Conservation (phyloP, 345 rosid species). For the Pistacia vera region DNA sequence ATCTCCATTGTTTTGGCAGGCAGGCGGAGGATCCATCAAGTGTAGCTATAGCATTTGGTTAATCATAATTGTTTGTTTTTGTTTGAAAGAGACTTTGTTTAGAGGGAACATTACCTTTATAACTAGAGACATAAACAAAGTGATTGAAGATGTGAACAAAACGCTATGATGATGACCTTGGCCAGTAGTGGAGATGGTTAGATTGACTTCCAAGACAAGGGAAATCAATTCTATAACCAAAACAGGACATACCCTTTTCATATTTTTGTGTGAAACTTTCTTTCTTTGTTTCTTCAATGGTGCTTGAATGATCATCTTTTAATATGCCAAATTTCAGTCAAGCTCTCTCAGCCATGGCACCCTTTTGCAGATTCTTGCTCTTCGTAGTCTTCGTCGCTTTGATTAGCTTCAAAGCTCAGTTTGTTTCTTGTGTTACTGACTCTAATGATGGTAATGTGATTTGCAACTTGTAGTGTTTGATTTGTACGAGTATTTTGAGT, state of each 20-base stretch:
- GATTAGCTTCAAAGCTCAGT: not conserved
- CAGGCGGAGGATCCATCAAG: no score
- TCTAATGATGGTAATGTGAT: constrained; percentile 12
- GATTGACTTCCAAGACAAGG: not conserved
- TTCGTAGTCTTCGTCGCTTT: not conserved
- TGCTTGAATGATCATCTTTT: not conserved
- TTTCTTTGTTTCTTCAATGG: not conserved
- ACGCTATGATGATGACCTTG: not conserved
- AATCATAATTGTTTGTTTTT: no score
- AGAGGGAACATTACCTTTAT: not conserved
- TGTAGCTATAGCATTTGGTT: not conserved
- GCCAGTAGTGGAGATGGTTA: not conserved
- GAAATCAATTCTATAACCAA: not conserved
- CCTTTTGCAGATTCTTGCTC: constrained; percentile 2
- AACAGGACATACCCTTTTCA: not conserved
- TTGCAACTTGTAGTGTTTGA: not conserved
- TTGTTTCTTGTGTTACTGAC: constrained; percentile 4
- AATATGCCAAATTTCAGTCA: not conserved
- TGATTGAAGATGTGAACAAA: not conserved
- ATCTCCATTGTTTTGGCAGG: no score
- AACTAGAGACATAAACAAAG: not conserved
- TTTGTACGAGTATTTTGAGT: not conserved
- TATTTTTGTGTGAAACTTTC: not conserved
- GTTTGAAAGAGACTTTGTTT: not conserved
- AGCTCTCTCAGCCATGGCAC: constrained; percentile 7